Evolutionary conservation across 768 basidiomycete genomes (phyloP).

Genomic region (Suillus ampliporus): DNA sequence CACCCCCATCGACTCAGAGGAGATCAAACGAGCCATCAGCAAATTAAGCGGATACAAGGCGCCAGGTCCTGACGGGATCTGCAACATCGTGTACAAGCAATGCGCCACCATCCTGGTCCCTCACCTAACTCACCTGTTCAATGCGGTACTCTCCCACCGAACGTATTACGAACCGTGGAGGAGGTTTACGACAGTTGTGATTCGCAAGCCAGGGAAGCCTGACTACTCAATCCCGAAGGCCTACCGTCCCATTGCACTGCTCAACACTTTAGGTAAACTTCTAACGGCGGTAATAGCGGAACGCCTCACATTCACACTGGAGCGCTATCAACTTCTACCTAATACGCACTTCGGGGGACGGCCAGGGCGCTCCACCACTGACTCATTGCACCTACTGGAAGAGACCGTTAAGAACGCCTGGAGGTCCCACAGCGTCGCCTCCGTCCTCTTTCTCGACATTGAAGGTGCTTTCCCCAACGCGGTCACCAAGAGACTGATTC

Average conservation of each 20-base stretch:
- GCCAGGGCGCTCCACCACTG: conserved; percentile 22
- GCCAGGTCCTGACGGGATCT: conserved; percentile 30
- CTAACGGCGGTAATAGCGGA: conserved; percentile 30
- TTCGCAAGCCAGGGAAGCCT: conserved; percentile 42
- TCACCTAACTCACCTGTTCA: conserved; percentile 18
- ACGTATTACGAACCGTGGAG: conserved; percentile 24
- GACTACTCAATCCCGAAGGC: conserved; percentile 42
- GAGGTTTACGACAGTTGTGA: conserved; percentile 32
- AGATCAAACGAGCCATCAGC: conserved; percentile 11
- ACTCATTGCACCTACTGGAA: conserved; percentile 40
- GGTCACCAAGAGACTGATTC: conserved; percentile 35
- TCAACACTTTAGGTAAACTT: conserved; percentile 38
- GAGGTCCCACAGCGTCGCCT: conserved; percentile 38
- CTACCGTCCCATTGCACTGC: conserved; percentile 44
- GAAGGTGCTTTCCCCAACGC: conserved; percentile 47
- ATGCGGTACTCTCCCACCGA: conserved; percentile 16
- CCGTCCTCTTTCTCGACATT: conserved; percentile 22
- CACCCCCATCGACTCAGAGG: conserved; percentile 16
- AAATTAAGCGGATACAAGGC: conserved; percentile 25
- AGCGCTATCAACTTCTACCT: conserved; percentile 42
- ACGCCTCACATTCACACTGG: conserved; percentile 27
- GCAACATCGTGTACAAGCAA: conserved; percentile 26
- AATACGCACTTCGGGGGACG: conserved; percentile 40
- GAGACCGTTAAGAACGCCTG: conserved; percentile 45
- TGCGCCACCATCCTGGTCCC: conserved; percentile 15